Evolutionary conservation across 2,329 filamentous ascomycete species (phyloP).

Genomic region (Thelonectria olida): DNA sequence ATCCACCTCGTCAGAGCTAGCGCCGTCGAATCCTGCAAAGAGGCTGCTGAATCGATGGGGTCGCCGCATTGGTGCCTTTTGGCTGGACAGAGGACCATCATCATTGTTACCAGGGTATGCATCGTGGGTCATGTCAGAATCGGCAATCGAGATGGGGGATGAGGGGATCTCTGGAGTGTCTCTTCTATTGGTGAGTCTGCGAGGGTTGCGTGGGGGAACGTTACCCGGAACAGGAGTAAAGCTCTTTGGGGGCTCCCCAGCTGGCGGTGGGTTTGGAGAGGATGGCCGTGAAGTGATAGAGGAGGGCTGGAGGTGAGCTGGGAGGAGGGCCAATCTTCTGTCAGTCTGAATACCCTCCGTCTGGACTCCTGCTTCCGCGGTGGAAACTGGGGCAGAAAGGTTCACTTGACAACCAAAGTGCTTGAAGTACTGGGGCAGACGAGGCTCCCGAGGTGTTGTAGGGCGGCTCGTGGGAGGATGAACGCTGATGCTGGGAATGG

Average conservation of each 20-base stretch:
- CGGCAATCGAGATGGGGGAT: conserved; percentile 52
- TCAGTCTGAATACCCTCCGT: conserved; percentile 93
- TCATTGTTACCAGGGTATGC: conserved; percentile 84
- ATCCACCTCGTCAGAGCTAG: conserved; percentile 72
- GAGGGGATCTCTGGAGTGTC: conserved; percentile 60
- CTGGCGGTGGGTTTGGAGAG: conserved; percentile 57
- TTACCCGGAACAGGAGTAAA: conserved; percentile 63
- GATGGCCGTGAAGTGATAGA: conserved; percentile 71
- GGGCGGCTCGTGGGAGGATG: conserved; percentile 88
- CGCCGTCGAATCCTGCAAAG: conserved; percentile 85
- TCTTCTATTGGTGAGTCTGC: conserved; percentile 58
- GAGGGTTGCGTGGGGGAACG: conserved; percentile 68
- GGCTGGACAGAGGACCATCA: conserved; percentile 74
- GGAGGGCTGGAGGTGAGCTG: conserved; percentile 81
- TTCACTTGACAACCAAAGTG: conserved; percentile 85
- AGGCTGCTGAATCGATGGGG: conserved; percentile 83
- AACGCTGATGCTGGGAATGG: conserved; percentile 88
- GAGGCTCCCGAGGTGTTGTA: conserved; percentile 77
- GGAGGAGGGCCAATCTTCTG: conserved; percentile 77
- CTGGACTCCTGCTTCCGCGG: conserved; percentile 65
- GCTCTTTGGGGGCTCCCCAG: conserved; percentile 46
- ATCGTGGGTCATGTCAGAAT: conserved; percentile 61
- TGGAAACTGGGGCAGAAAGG: conserved; percentile 37
- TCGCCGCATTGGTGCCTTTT: conserved; percentile 69
- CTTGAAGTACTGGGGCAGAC: conserved; percentile 83